These are phyloP conservation scores for Pisolithus sp. DNA, from an alignment of 768 basidiomycete species.

Conservation along the genomic window DNA sequence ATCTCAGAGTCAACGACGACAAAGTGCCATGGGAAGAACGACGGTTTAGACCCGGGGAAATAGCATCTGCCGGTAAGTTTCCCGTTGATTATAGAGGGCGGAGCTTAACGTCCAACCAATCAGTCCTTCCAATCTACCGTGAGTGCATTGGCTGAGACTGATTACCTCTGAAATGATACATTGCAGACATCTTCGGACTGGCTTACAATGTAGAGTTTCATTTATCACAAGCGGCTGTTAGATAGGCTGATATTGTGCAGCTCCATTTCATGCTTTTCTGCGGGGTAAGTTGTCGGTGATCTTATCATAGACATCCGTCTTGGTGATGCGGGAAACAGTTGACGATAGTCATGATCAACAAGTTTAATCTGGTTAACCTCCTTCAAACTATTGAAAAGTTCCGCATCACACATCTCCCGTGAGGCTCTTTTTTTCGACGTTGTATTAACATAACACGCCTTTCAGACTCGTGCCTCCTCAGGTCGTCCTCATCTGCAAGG, in stretches of 20 bases:
- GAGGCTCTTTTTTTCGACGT: slow-evolving; percentile 9
- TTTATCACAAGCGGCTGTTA: not conserved
- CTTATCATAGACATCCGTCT: not conserved
- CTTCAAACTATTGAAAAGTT: slow-evolving; percentile 54
- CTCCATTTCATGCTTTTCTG: slow-evolving; percentile 49
- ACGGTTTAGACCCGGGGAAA: slow-evolving; percentile 49
- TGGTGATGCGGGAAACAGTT: slow-evolving; percentile 30
- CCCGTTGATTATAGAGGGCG: not conserved
- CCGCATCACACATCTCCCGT: slow-evolving; percentile 53
- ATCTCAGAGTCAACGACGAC: slow-evolving; percentile 39
- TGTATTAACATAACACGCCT: not conserved
- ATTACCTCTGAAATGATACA: slow-evolving; percentile 8
- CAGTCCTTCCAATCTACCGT: slow-evolving; percentile 61
- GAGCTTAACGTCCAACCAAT: not conserved
- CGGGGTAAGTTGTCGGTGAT: slow-evolving; percentile 34
- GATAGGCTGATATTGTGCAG: slow-evolving; percentile 22
- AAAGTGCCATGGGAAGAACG: slow-evolving; percentile 32
- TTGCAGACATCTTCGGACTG: slow-evolving; percentile 54
- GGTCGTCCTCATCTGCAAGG: slow-evolving; percentile 62
- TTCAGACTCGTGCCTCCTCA: slow-evolving; percentile 60
- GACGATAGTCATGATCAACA: slow-evolving; percentile 52
- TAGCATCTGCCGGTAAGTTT: slow-evolving; percentile 48
- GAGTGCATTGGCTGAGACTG: slow-evolving; percentile 18
- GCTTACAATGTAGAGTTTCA: slow-evolving; percentile 42
- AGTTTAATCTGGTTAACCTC: slow-evolving; percentile 57